Evolutionary conservation across 1,139 yeast genomes (phyloP), one percentile per base, ranked within the genome.

Genomic region (Pichia sp.): DNA sequence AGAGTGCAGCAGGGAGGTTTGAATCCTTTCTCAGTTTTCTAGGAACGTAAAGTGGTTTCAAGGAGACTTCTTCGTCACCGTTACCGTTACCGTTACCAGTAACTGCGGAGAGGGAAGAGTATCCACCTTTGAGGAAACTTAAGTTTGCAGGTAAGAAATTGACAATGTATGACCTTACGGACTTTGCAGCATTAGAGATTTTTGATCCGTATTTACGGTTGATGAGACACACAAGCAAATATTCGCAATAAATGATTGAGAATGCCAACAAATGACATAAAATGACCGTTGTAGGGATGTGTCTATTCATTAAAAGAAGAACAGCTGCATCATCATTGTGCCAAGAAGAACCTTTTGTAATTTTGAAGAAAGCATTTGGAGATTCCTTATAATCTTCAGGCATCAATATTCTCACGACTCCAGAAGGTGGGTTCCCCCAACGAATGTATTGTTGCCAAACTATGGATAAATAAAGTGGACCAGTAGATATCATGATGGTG

Each of bases 401-500:
- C 62, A 78, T 71, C 48, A 84, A 61, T 33, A 84, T 72, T 41
- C 81, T 63, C n/a, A 83, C 77, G 29, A 65, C 69, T 5, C 73
- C 82, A 9, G 74, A 69, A 35, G 71, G 77, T 2, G 83, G 75
- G 16, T 75, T 72, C 5, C 79, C 77, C 83, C 86, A 81, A 48
- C 94, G 69, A 59, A 79, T 81, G 60, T 83, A 87, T 51, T 80
- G 86, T 58, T 84, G 81, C 91, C 94, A 83, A 48, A 87, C 69
- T 30, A 85, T 88, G 12, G 93, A 80, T 32, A 87, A 66, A 55
- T 85, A 86, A 42, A 87, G 63, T 1, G 97, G 96, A 5, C 97
- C 97, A 1, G 97, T 88, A 13, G 94, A 78, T 53, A 76, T 83
- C 96, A 87, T 87, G 57, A 87, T 86, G 27, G 96, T 87, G 42